phyloP scores from a whole-genome alignment of 805 yeast genomes.

The Vanderwaltozyma polyspora region DNA sequence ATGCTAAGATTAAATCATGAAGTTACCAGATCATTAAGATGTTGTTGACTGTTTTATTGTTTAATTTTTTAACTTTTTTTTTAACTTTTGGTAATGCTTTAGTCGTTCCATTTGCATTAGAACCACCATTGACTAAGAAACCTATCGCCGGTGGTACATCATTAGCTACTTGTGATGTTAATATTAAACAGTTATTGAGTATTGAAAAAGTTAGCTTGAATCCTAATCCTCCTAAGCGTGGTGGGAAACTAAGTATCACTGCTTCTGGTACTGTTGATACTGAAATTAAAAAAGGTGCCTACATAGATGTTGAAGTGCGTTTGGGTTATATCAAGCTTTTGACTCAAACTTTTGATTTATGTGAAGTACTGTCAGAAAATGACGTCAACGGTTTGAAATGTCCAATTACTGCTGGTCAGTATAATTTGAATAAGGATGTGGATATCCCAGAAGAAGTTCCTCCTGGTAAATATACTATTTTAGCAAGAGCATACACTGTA shows the following conservation, averaged over 20 bases:
- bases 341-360: slow-evolving; percentile 84
- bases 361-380: slow-evolving; percentile 76
- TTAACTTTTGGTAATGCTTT: neutral
- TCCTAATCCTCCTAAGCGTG: slow-evolving; percentile 87
- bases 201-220: slow-evolving; percentile 47
- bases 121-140: slow-evolving; percentile 23
- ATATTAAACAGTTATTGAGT: slow-evolving; percentile 49
- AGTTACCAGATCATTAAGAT: no score
- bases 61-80: no score
- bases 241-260: slow-evolving; percentile 65
- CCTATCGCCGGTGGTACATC: slow-evolving; percentile 93
- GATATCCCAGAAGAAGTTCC: slow-evolving; percentile 89
- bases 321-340: slow-evolving; percentile 84
- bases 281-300: slow-evolving; percentile 71
- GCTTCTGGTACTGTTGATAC: slow-evolving; percentile 57
- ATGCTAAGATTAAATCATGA: no score
- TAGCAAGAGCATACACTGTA: slow-evolving; percentile 80
- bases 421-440: slow-evolving; percentile 56
- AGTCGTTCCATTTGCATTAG: neutral
- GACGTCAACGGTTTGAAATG: slow-evolving; percentile 54
- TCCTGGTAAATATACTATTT: slow-evolving; percentile 81
- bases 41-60: no score
- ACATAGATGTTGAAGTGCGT: slow-evolving; percentile 86
- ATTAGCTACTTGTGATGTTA: slow-evolving; percentile 60
- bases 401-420: slow-evolving; percentile 64